Evolutionary conservation across 1,284 basidiomycete species (phyloP).

Genomic region (Coriolopsis trogii): DNA sequence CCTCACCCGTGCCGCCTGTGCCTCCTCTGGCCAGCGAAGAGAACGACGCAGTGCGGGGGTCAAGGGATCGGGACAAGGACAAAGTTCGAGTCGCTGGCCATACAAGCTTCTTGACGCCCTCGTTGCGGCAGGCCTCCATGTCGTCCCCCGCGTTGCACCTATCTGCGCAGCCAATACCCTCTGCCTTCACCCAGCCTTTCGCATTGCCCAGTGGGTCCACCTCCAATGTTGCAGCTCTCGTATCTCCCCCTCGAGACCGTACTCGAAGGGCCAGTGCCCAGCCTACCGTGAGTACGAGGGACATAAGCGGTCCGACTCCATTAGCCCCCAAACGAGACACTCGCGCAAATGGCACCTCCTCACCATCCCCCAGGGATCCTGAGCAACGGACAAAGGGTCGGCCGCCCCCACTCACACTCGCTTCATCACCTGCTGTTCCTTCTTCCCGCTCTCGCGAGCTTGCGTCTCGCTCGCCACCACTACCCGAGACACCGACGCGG

Average conservation of each 20-base stretch:
- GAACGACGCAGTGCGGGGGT: slow-evolving; percentile 33
- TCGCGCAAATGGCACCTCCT: slow-evolving; percentile 28
- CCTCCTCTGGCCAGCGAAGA: slow-evolving; percentile 32
- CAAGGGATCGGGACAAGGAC: slow-evolving; percentile 38
- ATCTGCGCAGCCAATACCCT: slow-evolving; percentile 53
- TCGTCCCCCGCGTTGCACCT: slow-evolving; percentile 72
- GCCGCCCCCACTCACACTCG: slow-evolving; percentile 42
- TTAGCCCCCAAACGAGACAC: slow-evolving; percentile 39
- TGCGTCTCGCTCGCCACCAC: slow-evolving; percentile 30
- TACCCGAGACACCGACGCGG: slow-evolving; percentile 52
- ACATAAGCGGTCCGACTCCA: slow-evolving; percentile 47
- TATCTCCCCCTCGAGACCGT: slow-evolving; percentile 47
- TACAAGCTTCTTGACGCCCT: slow-evolving; percentile 62
- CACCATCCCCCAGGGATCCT: slow-evolving; percentile 30
- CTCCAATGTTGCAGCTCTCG: slow-evolving; percentile 42
- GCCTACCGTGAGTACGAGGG: slow-evolving; percentile 33
- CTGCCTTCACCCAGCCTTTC: slow-evolving; percentile 52
- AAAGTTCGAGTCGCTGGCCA: slow-evolving; percentile 51
- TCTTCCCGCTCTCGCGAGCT: slow-evolving; percentile 39
- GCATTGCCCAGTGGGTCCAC: slow-evolving; percentile 50
- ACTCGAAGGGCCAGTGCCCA: slow-evolving; percentile 44
- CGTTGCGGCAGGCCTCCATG: slow-evolving; percentile 66
- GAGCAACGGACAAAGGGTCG: slow-evolving; percentile 23
- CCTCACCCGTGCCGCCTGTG: slow-evolving; percentile 43
- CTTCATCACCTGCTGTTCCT: slow-evolving; percentile 29